Percentiles rank a stretch among this genome's conserved stretches.
These are phyloP conservation scores for Mallotus nudiflorus DNA, from an alignment of 345 rosid genomes.

Conservation along the genomic window DNA sequence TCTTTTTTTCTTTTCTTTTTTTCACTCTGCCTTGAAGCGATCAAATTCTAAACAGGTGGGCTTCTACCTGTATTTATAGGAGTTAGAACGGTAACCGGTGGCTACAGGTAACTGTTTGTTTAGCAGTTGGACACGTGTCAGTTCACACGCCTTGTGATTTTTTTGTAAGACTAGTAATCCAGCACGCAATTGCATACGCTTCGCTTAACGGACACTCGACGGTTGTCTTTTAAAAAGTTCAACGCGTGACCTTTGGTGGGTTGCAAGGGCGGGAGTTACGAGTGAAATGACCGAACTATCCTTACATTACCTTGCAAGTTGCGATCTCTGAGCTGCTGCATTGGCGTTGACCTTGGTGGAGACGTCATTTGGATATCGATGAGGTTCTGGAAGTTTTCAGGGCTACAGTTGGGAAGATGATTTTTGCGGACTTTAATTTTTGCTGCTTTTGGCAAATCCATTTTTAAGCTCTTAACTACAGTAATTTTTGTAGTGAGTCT, in stretches of 20 bases:
- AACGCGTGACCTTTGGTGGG: slow-evolving; percentile 30
- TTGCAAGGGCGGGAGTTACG: neutral
- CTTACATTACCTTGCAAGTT: slow-evolving; percentile 14
- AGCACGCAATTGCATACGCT: slow-evolving; percentile 8
- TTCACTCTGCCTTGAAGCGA: slow-evolving; percentile 9
- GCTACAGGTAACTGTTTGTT: slow-evolving; percentile 16
- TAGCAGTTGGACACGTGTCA: slow-evolving; percentile 41
- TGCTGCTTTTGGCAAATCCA: no score
- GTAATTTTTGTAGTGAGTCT: no score
- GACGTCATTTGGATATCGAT: no score
- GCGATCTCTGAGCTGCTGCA: no score
- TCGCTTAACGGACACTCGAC: slow-evolving; percentile 39
- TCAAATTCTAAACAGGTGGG: slow-evolving; percentile 7
- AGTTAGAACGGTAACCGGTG: slow-evolving; percentile 38
- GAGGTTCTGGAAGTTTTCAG: no score
- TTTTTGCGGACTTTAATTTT: no score
- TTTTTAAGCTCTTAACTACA: no score
- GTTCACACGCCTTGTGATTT: slow-evolving; percentile 22
- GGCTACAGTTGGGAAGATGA: no score
- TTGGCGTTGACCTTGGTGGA: no score
- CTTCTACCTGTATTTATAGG: slow-evolving; percentile 19
- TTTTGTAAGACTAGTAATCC: slow-evolving; percentile 7
- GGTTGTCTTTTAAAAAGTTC: neutral
- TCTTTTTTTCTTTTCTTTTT: neutral
- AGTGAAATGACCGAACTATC: slow-evolving; percentile 21